A percentile compares a stretch with the other conserved stretches of the same genome.
These are phyloP conservation scores for Fusarium robinianum DNA, from an alignment of 2,329 filamentous ascomycete species.

Conservation along the genomic window DNA sequence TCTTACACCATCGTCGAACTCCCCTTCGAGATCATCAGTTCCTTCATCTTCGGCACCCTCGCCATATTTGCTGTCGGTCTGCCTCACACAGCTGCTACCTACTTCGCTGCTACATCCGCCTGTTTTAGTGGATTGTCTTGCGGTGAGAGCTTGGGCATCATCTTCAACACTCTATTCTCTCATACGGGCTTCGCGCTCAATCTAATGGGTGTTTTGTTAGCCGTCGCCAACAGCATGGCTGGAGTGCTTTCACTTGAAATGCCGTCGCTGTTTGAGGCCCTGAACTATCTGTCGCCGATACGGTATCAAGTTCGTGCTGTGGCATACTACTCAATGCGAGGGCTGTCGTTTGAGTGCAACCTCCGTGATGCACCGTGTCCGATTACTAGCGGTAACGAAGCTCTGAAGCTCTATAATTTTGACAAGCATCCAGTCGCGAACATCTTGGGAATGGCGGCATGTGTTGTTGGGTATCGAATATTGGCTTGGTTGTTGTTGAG, in stretches of 20 bases:
- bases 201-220: conserved; percentile 68
- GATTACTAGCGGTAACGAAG: conserved; percentile 66
- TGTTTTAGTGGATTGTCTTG: conserved; percentile 74
- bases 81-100: conserved; percentile 62
- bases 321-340: conserved; percentile 64
- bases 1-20: conserved; percentile 71
- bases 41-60: conserved; percentile 66
- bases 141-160: conserved; percentile 74
- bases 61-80: conserved; percentile 66
- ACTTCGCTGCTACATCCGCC: conserved; percentile 67
- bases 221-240: conserved; percentile 69
- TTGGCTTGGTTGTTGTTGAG: conserved; percentile 63
- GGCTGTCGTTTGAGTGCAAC: conserved; percentile 64
- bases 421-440: conserved; percentile 64
- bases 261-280: conserved; percentile 63
- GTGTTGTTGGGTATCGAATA: conserved; percentile 65
- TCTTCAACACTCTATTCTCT: conserved; percentile 74
- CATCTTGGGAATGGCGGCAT: conserved; percentile 63
- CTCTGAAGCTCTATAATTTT: conserved; percentile 67
- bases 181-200: conserved; percentile 78
- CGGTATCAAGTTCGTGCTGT: conserved; percentile 70
- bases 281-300: conserved; percentile 72
- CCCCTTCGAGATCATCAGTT: conserved; percentile 70
- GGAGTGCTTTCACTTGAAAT: conserved; percentile 72
- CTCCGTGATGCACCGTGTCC: conserved; percentile 62